phyloP scores from a whole-genome alignment of 345 rosid genomes.

The Gossypium mustelinum region DNA sequence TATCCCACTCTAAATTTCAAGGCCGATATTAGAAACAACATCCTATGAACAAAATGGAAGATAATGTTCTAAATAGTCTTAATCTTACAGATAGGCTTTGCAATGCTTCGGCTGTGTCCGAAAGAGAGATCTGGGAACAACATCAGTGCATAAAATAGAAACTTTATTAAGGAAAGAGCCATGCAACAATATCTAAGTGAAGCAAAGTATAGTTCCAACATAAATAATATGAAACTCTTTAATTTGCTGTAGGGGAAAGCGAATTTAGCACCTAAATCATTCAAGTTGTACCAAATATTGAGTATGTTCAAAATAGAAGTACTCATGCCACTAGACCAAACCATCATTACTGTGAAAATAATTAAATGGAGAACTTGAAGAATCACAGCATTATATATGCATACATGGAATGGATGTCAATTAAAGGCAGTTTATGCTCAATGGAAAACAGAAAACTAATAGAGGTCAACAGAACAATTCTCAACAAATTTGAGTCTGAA shows the following conservation, averaged over 20 bases:
- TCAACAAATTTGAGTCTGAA: not conserved
- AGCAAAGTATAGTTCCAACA: not conserved
- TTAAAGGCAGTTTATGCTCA: not conserved
- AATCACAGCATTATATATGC: not conserved
- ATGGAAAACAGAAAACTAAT: not conserved
- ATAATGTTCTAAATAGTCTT: not conserved
- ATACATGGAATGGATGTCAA: not conserved
- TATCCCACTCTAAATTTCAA: constrained; percentile 60
- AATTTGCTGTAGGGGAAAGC: not conserved
- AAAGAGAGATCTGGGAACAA: constrained; percentile 41
- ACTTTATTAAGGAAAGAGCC: constrained; percentile 9
- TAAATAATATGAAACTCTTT: not conserved
- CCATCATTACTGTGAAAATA: not conserved
- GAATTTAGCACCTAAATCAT: not conserved
- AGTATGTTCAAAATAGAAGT: not conserved
- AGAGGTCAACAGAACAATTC: not conserved
- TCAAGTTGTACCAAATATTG: not conserved
- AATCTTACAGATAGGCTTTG: constrained; percentile 64
- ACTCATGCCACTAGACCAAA: not conserved
- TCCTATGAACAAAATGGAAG: constrained; percentile 9
- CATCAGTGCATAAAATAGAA: constrained; percentile 6
- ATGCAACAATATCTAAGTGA: not conserved
- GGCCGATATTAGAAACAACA: constrained; percentile 26
- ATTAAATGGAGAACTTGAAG: not conserved
- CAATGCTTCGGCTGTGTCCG: constrained; percentile 57